phyloP scores from a whole-genome alignment of 164 flowering plant species.

The Sextonia rubra region DNA sequence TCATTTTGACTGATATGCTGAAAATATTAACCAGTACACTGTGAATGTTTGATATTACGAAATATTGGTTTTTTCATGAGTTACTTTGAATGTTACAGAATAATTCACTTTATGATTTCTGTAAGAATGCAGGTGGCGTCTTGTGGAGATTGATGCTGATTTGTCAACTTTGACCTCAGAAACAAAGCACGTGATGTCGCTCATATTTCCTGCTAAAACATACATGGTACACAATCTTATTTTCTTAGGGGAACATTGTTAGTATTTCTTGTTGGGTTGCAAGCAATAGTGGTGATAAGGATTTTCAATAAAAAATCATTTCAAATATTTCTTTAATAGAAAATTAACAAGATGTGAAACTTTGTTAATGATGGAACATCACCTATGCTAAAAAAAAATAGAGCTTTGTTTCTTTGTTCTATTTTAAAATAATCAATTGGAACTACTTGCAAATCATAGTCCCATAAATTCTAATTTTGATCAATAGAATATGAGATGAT shows the following conservation, averaged over 20 bases:
- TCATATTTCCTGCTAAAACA: constrained; percentile 87
- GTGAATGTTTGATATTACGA: no score
- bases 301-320: neutral
- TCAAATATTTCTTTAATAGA: neutral
- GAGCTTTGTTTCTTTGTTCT: no score
- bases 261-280: neutral
- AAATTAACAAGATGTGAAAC: neutral
- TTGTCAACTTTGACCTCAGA: constrained; percentile 58
- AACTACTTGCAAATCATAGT: no score
- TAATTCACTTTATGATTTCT: neutral
- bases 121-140: constrained; percentile 71
- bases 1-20: no score
- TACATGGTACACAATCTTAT: constrained; percentile 64
- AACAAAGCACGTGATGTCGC: constrained; percentile 78
- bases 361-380: neutral
- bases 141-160: constrained; percentile 92
- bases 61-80: no score
- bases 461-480: no score
- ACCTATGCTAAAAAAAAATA: no score
- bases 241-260: neutral
- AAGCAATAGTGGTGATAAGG: neutral
- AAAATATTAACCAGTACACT: no score
- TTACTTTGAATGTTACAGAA: no score
- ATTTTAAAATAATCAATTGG: no score
- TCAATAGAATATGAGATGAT: no score